Evolutionary conservation across 768 basidiomycete species (phyloP), one percentile per base, ranked within the genome.

Genomic region (Lactarius pseudohatsudake): DNA sequence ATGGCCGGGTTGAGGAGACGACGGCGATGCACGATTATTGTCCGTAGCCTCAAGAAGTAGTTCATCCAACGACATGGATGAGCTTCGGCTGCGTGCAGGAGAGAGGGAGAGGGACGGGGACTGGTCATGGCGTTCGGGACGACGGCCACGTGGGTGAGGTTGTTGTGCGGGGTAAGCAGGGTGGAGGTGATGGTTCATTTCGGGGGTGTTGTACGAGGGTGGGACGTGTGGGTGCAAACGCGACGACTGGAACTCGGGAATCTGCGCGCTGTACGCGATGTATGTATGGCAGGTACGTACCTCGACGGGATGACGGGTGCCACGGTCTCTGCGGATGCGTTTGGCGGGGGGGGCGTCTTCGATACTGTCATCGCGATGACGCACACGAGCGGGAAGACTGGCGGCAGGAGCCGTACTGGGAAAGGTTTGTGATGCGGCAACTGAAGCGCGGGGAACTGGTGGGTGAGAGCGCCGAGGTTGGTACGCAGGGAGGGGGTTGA

Each of bases 271-370:
- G 40, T 38, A 59, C 43, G 57, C 53, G 47, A 59, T 50, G 22
- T 5, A 64, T 18, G 11, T 56, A 18, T 53, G 64, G 56, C 38
- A 26, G 38, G 9, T 45, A 76, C 75, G 68, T 59, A 77, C 76
- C 55, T 73, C 65, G 55, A 68, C 67, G 60, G 72, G 69, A 58
- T 76, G 73, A 55, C 76, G 74, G 53, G 78, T 78, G 34, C 72
- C 74, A 64, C 77, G 79, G 15, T 79, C 81, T 45, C 71, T 72
- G 40, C 84, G 78, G 0, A 77, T 67, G 38, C 82, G 80, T 74
- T 88, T 88, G 36, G 76, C 50, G 7, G 87, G 86, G 0, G 84
- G 85, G 36, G 77, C 64, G 20, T 77, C 77, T 59, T 82, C 83
- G 32, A 80, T 69, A 71, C 80, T 81, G 57, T 76, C 80, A 0